Percentiles rank a stretch among this genome's conserved stretches.
phyloP scores from a whole-genome alignment of 2,329 filamentous ascomycete genomes.

The Chrysoporthe austroafricana region DNA sequence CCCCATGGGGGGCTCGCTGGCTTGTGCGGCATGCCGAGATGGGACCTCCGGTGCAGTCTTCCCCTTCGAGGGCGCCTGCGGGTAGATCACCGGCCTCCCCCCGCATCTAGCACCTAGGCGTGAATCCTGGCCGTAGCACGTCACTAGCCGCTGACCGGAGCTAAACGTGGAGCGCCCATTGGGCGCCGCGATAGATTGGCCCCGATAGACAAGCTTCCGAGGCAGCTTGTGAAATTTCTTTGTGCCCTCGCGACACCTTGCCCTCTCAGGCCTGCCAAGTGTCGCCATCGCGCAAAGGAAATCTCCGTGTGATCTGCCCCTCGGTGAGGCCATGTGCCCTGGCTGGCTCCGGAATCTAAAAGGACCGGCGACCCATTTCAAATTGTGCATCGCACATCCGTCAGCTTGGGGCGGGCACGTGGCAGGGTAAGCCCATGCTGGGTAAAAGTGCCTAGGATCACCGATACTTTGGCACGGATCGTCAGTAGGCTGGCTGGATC shows the following conservation, averaged over 20 bases:
- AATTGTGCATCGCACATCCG: background rate
- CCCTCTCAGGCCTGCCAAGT: background rate
- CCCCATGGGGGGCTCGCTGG: conserved; percentile 2
- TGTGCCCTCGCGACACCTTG: background rate
- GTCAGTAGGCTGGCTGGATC: background rate
- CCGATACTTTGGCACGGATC: background rate
- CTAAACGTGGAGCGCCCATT: conserved; percentile 7
- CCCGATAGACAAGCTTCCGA: conserved; percentile 13
- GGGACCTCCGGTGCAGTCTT: background rate
- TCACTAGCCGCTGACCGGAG: background rate
- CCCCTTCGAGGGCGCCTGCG: background rate
- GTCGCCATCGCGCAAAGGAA: background rate
- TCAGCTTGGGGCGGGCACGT: too few relatives aligned
- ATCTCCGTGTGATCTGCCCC: background rate
- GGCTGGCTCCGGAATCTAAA: background rate
- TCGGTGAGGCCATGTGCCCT: background rate
- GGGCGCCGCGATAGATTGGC: background rate
- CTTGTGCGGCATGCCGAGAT: background rate
- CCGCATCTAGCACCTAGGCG: background rate
- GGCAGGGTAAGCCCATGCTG: background rate
- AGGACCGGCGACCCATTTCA: background rate
- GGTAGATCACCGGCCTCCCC: background rate
- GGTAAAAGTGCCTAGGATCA: background rate
- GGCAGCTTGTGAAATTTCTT: conserved; percentile 26
- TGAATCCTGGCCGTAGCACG: background rate